Evolutionary conservation across 371 early-diverging fungal species (phyloP).

Genomic region (Mortierella sp.): DNA sequence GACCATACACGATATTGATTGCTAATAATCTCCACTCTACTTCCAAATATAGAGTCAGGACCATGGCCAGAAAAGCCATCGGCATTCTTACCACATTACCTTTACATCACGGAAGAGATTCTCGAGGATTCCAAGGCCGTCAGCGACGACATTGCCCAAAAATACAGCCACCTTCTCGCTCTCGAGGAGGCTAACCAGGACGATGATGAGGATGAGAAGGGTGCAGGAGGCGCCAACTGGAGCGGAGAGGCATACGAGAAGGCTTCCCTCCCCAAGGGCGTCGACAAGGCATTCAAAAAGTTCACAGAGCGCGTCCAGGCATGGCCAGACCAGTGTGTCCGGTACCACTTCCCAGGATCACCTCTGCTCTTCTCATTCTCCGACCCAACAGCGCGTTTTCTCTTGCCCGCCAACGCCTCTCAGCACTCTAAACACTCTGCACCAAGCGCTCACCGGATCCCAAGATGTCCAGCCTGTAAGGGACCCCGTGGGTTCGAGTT

Average conservation of each 20-base stretch:
- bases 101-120: conserved; percentile 74
- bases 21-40: background rate
- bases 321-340: conserved; percentile 89
- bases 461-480: conserved; percentile 78
- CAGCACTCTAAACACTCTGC: conserved; percentile 49
- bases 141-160: conserved; percentile 61
- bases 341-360: conserved; percentile 82
- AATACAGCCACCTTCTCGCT: conserved; percentile 68
- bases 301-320: conserved; percentile 81
- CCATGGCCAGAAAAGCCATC: conserved; percentile 58
- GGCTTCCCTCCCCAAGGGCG: conserved; percentile 75
- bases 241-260: conserved; percentile 89
- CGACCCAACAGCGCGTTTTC: conserved; percentile 60
- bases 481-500: conserved; percentile 89
- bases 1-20: background rate
- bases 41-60: conserved; percentile 26
- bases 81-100: conserved; percentile 73
- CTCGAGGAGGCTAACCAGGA: conserved; percentile 59
- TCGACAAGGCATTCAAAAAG: conserved; percentile 84
- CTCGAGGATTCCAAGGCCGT: conserved; percentile 56
- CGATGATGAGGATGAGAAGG: conserved; percentile 44
- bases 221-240: conserved; percentile 70
- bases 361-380: conserved; percentile 80
- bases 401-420: conserved; percentile 42
- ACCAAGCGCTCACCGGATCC: conserved; percentile 58